These are phyloP conservation scores for Saksenaea oblongispora DNA, from an alignment of 371 early-diverging fungal species.

Conservation along the genomic window DNA sequence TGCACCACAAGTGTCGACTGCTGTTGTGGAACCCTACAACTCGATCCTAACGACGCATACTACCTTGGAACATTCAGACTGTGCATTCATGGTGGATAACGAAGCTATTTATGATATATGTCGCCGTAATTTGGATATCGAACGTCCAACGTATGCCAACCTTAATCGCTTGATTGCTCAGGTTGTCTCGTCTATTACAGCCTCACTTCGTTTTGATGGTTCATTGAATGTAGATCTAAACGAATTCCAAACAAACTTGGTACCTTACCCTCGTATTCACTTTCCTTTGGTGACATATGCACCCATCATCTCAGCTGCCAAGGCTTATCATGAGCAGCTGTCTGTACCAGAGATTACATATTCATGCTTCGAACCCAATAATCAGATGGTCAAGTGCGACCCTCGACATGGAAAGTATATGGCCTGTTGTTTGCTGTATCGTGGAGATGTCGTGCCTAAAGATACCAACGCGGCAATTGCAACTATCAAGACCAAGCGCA, in stretches of 20 bases:
- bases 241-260: constrained; percentile 97
- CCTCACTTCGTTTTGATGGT: constrained; percentile 97
- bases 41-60: constrained; percentile 96
- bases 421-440: constrained; percentile 92
- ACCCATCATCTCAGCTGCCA: constrained; percentile 88
- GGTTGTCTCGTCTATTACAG: too few species aligned
- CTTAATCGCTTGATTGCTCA: too few species aligned
- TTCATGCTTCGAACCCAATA: constrained; percentile 94
- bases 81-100: constrained; percentile 91
- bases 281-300: constrained; percentile 94
- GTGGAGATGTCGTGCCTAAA: constrained; percentile 86
- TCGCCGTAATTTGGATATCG: too few species aligned
- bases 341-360: constrained; percentile 89
- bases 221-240: constrained; percentile 94
- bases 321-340: constrained; percentile 89
- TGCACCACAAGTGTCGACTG: constrained; percentile 96
- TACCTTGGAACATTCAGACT: constrained; percentile 95
- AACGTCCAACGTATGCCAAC: too few species aligned
- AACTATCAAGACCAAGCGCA: constrained; percentile 87
- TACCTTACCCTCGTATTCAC: constrained; percentile 95
- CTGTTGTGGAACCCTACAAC: constrained; percentile 99
- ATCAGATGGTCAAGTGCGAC: constrained; percentile 92
- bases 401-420: constrained; percentile 94
- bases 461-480: constrained; percentile 91
- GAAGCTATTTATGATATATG: constrained; percentile 98